Evolutionary conservation across 1,284 basidiomycete genomes (phyloP), one percentile per base, ranked within the genome.

Genomic region (Fomitopsis schrenkii): DNA sequence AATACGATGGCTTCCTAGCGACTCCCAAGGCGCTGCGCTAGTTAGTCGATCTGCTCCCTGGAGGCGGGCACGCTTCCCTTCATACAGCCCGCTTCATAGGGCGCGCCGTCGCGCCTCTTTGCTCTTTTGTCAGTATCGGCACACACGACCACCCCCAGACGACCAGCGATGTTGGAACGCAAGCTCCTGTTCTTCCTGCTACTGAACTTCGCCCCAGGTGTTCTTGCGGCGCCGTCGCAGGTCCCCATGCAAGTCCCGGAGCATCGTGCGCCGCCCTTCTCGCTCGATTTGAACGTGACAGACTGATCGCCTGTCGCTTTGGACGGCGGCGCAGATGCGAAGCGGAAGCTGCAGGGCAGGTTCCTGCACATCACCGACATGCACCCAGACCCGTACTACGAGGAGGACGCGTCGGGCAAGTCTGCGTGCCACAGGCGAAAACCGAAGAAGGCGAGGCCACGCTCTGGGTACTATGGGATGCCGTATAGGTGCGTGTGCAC

Each of bases 291-390:
- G 28, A 10, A 28, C 7, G 28, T 8, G 9, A 30, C 36, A 38
- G 33, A 17, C 38, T 40, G 64, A 67, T 62, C 52, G n/a, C 33
- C 17, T 5, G 30, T 36, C 19, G 9, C n/a, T 22, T 8, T 60
- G 59, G 61, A 48, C 30, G 15, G 45, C n/a, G 55, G 45, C n/a
- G 55, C 50, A 70, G 63, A 58, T 60, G 62, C 64, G 58, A 67
- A 64, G 46, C 80, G 76, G 58, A 82, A 82, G 70, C 78, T 91
- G 36, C 84, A 83, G 62, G 91, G 91, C 3, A 83, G 90, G 44
- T 93, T 93, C 73, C 74, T 94, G 22, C 84, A 86, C 67, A 85
- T 94, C 66, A 93, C 91, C 45, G 92, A 94, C 73, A 84, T 94
- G 64, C 92, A 94, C 70, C 90, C 91, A 30, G 92, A 94, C 75